These are phyloP conservation scores for Aurifilum marmelostoma DNA, from an alignment of 2,329 filamentous ascomycete genomes.

Conservation along the genomic window DNA sequence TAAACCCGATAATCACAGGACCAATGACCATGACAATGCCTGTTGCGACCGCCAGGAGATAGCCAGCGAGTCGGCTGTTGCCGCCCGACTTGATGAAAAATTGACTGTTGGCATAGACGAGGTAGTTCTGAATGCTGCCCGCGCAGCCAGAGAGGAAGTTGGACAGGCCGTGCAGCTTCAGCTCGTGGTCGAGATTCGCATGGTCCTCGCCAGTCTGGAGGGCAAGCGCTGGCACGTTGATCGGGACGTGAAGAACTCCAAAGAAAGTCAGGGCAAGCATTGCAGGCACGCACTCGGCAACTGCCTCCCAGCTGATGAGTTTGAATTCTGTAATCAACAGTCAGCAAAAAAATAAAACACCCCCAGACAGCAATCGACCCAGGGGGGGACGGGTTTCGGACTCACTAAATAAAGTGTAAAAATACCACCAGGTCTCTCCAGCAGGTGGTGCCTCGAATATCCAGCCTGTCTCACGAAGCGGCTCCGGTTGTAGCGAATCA, in stretches of 20 bases:
- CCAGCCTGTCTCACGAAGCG: conserved; percentile 78
- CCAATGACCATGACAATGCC: conserved; percentile 82
- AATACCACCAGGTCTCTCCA: conserved; percentile 93
- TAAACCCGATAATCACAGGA: conserved; percentile 86
- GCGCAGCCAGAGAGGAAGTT: conserved; percentile 85
- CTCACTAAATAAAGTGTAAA: conserved; percentile 92
- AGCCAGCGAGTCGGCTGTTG: conserved; percentile 80
- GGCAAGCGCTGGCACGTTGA: conserved; percentile 93
- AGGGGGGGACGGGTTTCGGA: conserved; percentile 29
- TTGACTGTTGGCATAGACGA: conserved; percentile 97
- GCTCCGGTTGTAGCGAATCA: conserved; percentile 67
- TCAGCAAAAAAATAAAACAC: conserved; percentile 33
- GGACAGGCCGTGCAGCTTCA: conserved; percentile 90
- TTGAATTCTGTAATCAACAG: conserved; percentile 66
- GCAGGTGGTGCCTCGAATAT: conserved; percentile 86
- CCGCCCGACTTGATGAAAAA: conserved; percentile 94
- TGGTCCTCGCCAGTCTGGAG: conserved; percentile 92
- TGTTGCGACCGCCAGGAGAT: conserved; percentile 81
- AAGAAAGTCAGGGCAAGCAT: conserved; percentile 99
- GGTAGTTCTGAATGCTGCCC: conserved; percentile 94
- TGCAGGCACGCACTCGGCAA: conserved; percentile 83
- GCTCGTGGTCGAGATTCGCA: conserved; percentile 84
- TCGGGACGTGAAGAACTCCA: conserved; percentile 93
- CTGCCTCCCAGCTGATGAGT: conserved; percentile 79
- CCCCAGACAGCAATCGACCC: conserved; percentile 8